Conservation (phyloP, 192 early-diverging fungal genomes). For the Dispira parvispora region DNA sequence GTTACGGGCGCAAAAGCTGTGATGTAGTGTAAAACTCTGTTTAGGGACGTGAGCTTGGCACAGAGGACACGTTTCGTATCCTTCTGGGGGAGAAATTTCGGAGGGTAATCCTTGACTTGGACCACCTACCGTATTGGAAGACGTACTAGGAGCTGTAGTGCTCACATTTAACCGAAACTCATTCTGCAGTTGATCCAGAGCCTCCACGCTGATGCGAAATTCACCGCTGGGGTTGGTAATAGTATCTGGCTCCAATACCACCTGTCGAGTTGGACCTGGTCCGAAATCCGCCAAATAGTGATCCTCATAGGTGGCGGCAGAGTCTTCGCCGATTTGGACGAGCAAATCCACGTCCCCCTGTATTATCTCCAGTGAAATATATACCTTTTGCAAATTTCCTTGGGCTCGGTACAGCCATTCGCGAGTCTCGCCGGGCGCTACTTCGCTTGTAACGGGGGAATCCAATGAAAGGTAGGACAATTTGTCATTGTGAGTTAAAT, state of each 20-base stretch:
- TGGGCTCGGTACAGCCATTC: neutral
- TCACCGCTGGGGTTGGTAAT: slow-evolving; percentile 7
- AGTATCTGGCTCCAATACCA: slow-evolving; percentile 8
- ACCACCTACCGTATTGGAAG: neutral
- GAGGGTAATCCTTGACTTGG: neutral
- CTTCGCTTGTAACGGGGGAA: slow-evolving; percentile 4
- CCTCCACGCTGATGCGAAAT: slow-evolving; percentile 5
- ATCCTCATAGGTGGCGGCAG: neutral
- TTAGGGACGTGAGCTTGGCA: slow-evolving; percentile 51
- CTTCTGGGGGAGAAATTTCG: slow-evolving; percentile 12
- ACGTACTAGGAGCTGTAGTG: neutral
- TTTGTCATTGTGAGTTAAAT: neutral
- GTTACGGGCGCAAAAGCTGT: slow-evolving; percentile 64
- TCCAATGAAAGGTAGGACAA: neutral
- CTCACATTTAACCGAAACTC: slow-evolving; percentile 12
- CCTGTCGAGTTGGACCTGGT: neutral
- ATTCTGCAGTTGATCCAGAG: slow-evolving; percentile 13
- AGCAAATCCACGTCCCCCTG: neutral
- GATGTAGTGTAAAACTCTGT: slow-evolving; percentile 45
- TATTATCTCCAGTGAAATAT: neutral
- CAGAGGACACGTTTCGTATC: slow-evolving; percentile 40
- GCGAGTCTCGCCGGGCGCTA: slow-evolving; percentile 9
- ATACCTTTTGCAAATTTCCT: neutral
- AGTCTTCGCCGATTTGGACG: neutral
- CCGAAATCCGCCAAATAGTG: neutral